Evolutionary conservation across 2,329 filamentous ascomycete genomes (phyloP).

Genomic region (Penicillium sp.): DNA sequence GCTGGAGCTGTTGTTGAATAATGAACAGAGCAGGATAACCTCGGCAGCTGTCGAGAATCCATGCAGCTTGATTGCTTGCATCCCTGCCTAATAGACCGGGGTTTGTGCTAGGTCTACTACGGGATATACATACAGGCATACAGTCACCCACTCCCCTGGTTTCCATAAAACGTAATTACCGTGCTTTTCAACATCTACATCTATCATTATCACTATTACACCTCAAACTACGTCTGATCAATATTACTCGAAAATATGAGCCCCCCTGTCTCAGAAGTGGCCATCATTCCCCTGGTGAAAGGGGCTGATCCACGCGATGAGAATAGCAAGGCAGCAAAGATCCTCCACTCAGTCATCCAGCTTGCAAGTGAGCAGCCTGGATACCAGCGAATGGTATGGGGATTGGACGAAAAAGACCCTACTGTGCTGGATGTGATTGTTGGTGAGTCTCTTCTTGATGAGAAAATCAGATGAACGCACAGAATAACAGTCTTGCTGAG

Average conservation of each 20-base stretch:
- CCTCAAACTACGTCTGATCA: neutral
- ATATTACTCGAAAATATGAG: neutral
- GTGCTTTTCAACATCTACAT: neutral
- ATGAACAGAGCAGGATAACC: neutral
- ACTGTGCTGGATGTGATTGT: neutral
- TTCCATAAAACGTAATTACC: neutral
- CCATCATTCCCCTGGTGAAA: neutral
- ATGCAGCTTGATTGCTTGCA: neutral
- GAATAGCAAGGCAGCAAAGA: neutral
- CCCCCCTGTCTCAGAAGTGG: neutral
- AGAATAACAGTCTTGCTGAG: neutral
- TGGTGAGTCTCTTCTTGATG: neutral
- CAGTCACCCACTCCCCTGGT: neutral
- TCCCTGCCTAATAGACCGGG: neutral
- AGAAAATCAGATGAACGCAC: neutral
- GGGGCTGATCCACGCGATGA: neutral
- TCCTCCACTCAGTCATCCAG: neutral
- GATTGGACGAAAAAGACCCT: neutral
- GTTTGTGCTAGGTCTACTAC: neutral
- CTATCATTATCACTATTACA: neutral
- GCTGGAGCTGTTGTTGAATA: neutral
- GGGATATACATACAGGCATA: neutral
- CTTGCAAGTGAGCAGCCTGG: neutral
- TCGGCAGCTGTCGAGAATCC: neutral
- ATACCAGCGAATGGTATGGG: neutral